Base-by-base conservation (phyloP, 1,139 yeast genomes). In the Pichia sp. region DNA sequence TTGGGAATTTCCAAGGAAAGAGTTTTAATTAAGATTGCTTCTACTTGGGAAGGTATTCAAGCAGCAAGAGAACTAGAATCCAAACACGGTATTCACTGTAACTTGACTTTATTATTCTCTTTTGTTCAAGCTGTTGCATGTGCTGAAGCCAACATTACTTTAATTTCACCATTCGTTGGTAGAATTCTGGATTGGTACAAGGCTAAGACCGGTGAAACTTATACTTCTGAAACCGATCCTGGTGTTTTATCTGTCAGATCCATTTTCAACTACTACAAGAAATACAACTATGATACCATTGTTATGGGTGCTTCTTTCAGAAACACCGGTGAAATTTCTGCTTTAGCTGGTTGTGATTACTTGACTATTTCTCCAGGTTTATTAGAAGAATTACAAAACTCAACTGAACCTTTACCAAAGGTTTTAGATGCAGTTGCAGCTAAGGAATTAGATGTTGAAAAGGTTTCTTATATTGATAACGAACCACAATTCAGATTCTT, bases 241-340 rank as follows among this genome's bases (percentile, higher is more conserved):
- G 99, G 98, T 84, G 98, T 92, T 54, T 52, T 73, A 50, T 87
- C 97, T 44, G 99, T 92, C 60, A 83, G 81, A 69, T 65, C 65
- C 51, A 92, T 92, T 68, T 92, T 68, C 86, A 85, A 90, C 85
- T 92, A 92, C 83, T 92, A 92, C 85, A 92, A 92, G 82, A 92
- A 92, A 76, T 87, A 69, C 70, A 94, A 83, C 58, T 92, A 92
- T 81, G 77, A 92, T 63, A 92, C 98, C 69, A 90, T 92, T 67
- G 98, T 92, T 64, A 92, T 92, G 98, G 99, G 98, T 71, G 99
- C 99, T 52, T 90, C 97, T 49, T 92, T 92, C 90, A 90, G 99
- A 82, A 94, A 90, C 77, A 72, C 76, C 55, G 97, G 94, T 57
- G 98, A 92, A 75, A 88, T 92, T 72, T 85, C 83, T 72, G 95